Evolutionary conservation across 495 filamentous ascomycete genomes (phyloP), one percentile per base, ranked within the genome.

Genomic region (Glarea lozoyensis): DNA sequence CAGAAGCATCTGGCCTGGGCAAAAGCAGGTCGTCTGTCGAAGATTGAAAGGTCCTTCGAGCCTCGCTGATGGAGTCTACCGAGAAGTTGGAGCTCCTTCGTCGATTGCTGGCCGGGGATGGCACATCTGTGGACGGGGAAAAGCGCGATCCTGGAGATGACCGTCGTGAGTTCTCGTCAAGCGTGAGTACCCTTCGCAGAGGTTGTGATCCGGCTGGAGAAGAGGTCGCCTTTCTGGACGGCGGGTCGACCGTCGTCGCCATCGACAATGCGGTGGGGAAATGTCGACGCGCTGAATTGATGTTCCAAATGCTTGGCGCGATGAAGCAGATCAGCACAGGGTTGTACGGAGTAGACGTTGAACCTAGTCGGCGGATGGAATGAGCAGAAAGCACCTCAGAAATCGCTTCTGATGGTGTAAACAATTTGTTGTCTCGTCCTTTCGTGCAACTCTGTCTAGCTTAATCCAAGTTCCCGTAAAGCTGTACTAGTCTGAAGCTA

Each of bases 31-130:
- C 78, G 48, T 88, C 82, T 0, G 84, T 85, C 0, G 81, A 84
- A 4, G 75, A 75, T 31, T 78, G 76, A 13, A 90, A 66, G 5
- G 76, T 79, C 38, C 73, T 69, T 25, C 74, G 73, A 3, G 78
- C 76, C 45, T 88, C 84, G 38, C 72, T 76, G 12, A 86, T 50
- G 43, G 68, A 76, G 35, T 73, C 77, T 40, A 86, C 81, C 1
- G 86, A 89, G 37, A 89, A 75, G 17, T 73, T 78, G 17, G 85
- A 90, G 64, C 79, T 84, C 49, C 84, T 76, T 40, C 84, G 74
- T 29, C 74, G 10, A n/a, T 19, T 27, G 10, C 27, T 24, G 2
- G n/a, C 20, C 4, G 52, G 36, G 3, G 40, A 27, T 23, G 42
- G 32, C 1, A 21, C 20, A 5, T 22, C 18, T 17, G 12, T n/a